phyloP scores from a whole-genome alignment of 257 asterid species.

The Petrea volubilis region DNA sequence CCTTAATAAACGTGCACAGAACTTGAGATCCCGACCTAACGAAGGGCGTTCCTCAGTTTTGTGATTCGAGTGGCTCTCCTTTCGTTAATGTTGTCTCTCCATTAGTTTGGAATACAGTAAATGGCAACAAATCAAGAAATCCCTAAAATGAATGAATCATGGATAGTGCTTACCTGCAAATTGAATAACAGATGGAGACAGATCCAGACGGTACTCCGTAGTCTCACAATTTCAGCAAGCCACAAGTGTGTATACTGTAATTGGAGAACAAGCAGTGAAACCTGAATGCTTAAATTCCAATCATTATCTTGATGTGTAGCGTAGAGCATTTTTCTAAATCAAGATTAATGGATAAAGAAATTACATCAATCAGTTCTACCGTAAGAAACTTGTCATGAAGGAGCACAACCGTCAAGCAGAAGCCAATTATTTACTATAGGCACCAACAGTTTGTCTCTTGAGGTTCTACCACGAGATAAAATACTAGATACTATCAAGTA shows the following conservation, averaged over 20 bases:
- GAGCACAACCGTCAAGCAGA: background rate
- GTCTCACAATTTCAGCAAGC: background rate
- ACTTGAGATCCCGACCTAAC: slow-evolving; percentile 16
- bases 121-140: background rate
- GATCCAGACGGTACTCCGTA: slow-evolving; percentile 14
- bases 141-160: background rate
- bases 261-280: slow-evolving; percentile 6
- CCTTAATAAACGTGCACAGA: slow-evolving; percentile 19
- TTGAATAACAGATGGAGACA: background rate
- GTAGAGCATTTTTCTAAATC: background rate
- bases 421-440: slow-evolving; percentile 6
- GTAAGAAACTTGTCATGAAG: background rate
- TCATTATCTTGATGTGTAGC: slow-evolving; percentile 4
- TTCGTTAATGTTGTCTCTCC: slow-evolving; percentile 11
- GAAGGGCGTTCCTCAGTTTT: slow-evolving; percentile 3
- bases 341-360: background rate
- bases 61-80: slow-evolving; percentile 26
- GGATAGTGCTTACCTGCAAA: slow-evolving; percentile 15
- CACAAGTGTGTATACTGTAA: slow-evolving; percentile 19
- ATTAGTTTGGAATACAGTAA: background rate
- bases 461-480: background rate
- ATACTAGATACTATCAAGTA: background rate
- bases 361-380: background rate
- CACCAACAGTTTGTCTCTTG: background rate
- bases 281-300: background rate